Evolutionary conservation across 2,329 filamentous ascomycete species (phyloP).

Genomic region (Emergomyces africanus): DNA sequence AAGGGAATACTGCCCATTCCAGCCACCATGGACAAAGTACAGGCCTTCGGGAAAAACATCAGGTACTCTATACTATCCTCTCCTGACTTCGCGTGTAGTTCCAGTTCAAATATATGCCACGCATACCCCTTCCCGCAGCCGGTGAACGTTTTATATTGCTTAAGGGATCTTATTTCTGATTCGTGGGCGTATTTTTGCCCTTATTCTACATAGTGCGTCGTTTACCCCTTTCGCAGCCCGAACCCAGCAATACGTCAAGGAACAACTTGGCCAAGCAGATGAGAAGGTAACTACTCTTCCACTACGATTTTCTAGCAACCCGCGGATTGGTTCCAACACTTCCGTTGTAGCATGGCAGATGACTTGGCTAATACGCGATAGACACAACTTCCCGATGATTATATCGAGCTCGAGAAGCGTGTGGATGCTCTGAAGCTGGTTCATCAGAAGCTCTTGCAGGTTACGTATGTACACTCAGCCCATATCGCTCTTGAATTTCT

Average conservation of each 20-base stretch:
- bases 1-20: background rate
- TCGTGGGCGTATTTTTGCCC: constrained; percentile 8
- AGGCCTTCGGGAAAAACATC: constrained; percentile 58
- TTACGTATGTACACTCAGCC: constrained; percentile 53
- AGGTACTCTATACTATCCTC: constrained; percentile 33
- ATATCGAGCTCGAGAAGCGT: constrained; percentile 96
- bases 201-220: constrained; percentile 53
- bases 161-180: background rate
- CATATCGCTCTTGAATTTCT: background rate
- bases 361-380: constrained; percentile 23
- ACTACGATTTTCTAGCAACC: background rate
- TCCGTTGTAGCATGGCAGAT: background rate
- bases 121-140: constrained; percentile 12
- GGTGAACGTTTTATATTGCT: background rate
- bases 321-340: background rate
- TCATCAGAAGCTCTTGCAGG: constrained; percentile 91
- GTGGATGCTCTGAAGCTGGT: constrained; percentile 95
- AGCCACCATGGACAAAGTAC: constrained; percentile 52
- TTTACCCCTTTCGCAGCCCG: constrained; percentile 88
- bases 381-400: constrained; percentile 95
- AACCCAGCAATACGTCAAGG: constrained; percentile 95
- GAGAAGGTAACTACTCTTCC: constrained; percentile 73
- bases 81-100: constrained; percentile 8
- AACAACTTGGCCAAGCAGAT: constrained; percentile 87
- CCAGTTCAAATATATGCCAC: constrained; percentile 18